Evolutionary conservation across 805 yeast species (phyloP), one percentile per base, ranked within the genome.

Genomic region (Limtongia smithiae): DNA sequence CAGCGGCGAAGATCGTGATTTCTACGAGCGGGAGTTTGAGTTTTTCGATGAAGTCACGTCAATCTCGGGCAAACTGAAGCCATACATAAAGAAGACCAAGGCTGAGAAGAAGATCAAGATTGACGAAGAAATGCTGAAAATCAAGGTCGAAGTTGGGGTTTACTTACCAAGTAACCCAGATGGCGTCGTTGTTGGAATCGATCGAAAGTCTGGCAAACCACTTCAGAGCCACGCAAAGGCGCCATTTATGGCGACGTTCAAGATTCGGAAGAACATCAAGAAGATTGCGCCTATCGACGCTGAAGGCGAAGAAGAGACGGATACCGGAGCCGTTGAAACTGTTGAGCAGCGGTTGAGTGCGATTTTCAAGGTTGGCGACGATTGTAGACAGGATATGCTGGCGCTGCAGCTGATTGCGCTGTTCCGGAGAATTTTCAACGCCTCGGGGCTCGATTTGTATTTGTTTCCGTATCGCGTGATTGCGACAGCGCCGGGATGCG

Each of bases 401-500:
- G 97, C 96, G 0, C 72, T 93, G 50, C 99, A 93, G 65, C 73
- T 93, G 63, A 84, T 94, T 50, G 84, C 96, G 3, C 82, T 93
- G 32, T 93, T 94, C 74, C 78, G 95, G 61, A 81, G 91, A 37
- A 86, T 93, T 44, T 93, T 96, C 94, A 79, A 80, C 54, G 77
- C 80, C 56, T 81, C 85, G 11, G 97, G 97, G 1, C 73, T 93
- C 54, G 97, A 93, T 66, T 77, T 91, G 37, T 93, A 75, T 67
- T 94, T 93, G 22, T 94, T 80, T 70, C 98, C 99, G 1, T 79
- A 93, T 68, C 73, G 97, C 58, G 98, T 93, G 22, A 90, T 96
- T 0, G 98, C 99, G 1, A 93, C 99, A 8, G 96, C 96, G 2
- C 97, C 98, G 1, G 98, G 99, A 0, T 90, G 97, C 72, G 99